These are phyloP conservation scores for Erythrophleum fordii DNA, from an alignment of 306 rosid species.

Conservation along the genomic window DNA sequence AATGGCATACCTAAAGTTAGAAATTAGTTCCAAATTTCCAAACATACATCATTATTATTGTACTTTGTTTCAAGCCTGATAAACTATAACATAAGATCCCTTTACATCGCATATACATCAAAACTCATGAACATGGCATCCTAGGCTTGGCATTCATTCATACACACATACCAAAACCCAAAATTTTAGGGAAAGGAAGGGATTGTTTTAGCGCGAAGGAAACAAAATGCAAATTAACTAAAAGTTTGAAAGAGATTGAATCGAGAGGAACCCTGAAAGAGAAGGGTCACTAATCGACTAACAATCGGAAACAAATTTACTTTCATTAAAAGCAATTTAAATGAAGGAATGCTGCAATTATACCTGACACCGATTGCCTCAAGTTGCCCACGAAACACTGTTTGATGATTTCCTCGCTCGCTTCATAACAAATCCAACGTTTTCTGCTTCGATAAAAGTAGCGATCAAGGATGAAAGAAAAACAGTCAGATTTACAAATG, in stretches of 20 bases:
- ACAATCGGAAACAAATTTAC: neutral
- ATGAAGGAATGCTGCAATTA: slow-evolving; percentile 43
- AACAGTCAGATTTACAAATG: slow-evolving; percentile 24
- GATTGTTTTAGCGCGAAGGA: neutral
- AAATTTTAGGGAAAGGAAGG: neutral
- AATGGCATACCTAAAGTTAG: no score
- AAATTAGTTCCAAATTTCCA: no score
- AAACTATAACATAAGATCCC: no score
- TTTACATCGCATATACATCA: no score
- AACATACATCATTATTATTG: no score
- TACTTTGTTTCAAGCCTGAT: no score
- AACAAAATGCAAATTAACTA: neutral
- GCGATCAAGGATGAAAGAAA: slow-evolving; percentile 3
- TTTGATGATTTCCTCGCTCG: slow-evolving; percentile 67
- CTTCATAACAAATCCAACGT: slow-evolving; percentile 64
- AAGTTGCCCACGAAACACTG: slow-evolving; percentile 75
- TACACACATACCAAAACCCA: no score
- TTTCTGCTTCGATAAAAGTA: slow-evolving; percentile 13
- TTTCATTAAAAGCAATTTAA: slow-evolving; percentile 3
- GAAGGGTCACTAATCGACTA: neutral
- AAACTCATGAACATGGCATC: no score
- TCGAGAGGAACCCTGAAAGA: neutral
- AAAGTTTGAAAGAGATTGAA: neutral
- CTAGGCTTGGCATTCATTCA: no score
- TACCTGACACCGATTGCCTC: slow-evolving; percentile 79